Evolutionary conservation across 305 asterid species (phyloP).

Genomic region (Stenogyne calaminthoides): DNA sequence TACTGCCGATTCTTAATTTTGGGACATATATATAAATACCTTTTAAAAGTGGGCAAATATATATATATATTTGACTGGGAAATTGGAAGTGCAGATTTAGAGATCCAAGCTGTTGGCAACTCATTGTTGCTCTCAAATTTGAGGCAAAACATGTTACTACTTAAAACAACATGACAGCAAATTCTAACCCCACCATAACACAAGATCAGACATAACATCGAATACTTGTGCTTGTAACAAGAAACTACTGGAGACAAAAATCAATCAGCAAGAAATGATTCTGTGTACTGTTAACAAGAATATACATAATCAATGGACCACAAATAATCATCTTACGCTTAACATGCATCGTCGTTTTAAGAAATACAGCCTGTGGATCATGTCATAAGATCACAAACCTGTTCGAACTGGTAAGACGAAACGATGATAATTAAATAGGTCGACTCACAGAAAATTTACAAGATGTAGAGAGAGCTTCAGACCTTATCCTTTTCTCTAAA

Average conservation of each 20-base stretch:
- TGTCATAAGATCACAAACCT: neutral
- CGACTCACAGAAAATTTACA: neutral
- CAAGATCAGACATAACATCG: slow-evolving; percentile 30
- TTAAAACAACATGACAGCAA: slow-evolving; percentile 29
- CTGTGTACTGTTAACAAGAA: slow-evolving; percentile 4
- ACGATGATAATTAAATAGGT: neutral
- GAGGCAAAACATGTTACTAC: slow-evolving; percentile 10
- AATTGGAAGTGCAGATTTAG: neutral
- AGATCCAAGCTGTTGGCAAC: slow-evolving; percentile 33
- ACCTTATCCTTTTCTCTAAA: too few relatives aligned
- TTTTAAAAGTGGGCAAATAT: too few relatives aligned
- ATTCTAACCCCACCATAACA: neutral
- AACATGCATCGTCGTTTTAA: neutral
- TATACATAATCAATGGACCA: slow-evolving; percentile 27
- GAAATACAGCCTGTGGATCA: too few relatives aligned
- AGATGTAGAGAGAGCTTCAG: too few relatives aligned
- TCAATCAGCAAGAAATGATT: too few relatives aligned
- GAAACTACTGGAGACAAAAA: too few relatives aligned
- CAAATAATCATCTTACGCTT: slow-evolving; percentile 9
- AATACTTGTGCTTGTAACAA: slow-evolving; percentile 11
- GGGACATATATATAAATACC: too few relatives aligned
- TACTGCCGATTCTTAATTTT: too few relatives aligned
- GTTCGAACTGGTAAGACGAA: neutral
- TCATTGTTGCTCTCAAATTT: slow-evolving; percentile 19
- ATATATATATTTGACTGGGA: too few relatives aligned